Evolutionary conservation across 2,329 filamentous ascomycete genomes (phyloP), one percentile per base, ranked within the genome.

Genomic region (Pseudogymnoascus sp.): DNA sequence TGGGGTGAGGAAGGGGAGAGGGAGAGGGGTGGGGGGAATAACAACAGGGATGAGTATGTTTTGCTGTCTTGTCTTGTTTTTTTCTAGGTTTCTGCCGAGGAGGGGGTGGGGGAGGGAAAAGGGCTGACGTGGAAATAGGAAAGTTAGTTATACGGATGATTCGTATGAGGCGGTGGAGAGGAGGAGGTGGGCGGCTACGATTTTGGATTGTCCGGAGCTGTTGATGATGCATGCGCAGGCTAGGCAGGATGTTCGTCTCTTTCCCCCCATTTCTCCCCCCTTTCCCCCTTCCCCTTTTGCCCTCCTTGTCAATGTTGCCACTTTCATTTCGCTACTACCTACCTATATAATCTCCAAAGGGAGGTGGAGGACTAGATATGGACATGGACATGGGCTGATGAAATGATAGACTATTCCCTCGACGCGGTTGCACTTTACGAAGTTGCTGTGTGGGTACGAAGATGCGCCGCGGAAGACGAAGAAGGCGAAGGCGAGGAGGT

Each of bases 151-250:
- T 16, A 58, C 12, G 5, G 49, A 35, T 21, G 49, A 58, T 2
- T 5, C 3, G 2, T 58, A 58, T 16, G 73, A 73, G 58, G 72
- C 73, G 12, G 67, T 71, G 3, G 78, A 83, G 65, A 73, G 75
- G 3, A 78, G 79, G 12, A 76, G 79, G 49, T 76, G 78, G 65
- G 84, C 84, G 11, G 74, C 80, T 19, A 74, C 79, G 10, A 77
- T 86, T 39, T 77, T 87, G 2, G 81, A 83, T 65, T 79, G 72
- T 26, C 83, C 83, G 0, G 83, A 86, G 68, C 73, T 82, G 62
- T 73, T 87, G 58, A 82, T 84, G 77, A 84, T 83, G 76, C 79
- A 83, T 43, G 81, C 84, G 2, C 78, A 81, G 66, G 79, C 79
- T 65, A 76, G 77, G 31, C 77, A 78, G 33, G 80, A 84, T 67